Base-by-base conservation (phyloP, 2,329 filamentous ascomycete genomes). In the Alternaria consortialis region DNA sequence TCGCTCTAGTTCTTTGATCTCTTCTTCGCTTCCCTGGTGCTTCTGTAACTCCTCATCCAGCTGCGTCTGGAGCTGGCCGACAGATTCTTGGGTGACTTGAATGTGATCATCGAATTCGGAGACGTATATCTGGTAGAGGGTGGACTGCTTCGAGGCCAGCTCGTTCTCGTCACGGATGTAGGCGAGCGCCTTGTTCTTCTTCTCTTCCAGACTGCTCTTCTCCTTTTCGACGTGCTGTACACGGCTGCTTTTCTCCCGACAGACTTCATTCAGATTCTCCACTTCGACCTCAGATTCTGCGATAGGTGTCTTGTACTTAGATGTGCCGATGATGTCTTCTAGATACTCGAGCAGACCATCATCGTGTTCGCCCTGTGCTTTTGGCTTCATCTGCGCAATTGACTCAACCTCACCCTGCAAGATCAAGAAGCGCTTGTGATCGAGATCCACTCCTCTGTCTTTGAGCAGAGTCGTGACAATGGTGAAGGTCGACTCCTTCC, bases 191-290 rank as follows among this genome's bases (percentile, higher is more conserved):
- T 94, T 93, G 75, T 98, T 90, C 81, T 99, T 99, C 84, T 97
- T 98, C 78, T 97, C 94, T 74, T 97, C 95, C 2, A 99, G 86
- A 48, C 89, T 85, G 67, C 91, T 92, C 84, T 93, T 97, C 80
- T 99, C 95, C 79, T 97, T 99, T 78, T 99, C 95, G 1, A 99
- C 95, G 73, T 97, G 94, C 80, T 98, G 93, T 1, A 99, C 95
- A 64, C 96, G 91, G 36, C 89, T 91, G 69, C 91, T 97, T 84
- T 99, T 99, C 79, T 99, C 95, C 71, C 93, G 85, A 75, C 95
- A 99, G 2, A 97, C 88, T 72, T 99, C 95, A 75, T 99, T 99
- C 56, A 98, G 86, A 1, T 88, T 89, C 79, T 99, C 95, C 0
- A 97, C 92, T 78, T 98, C 92, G 1, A 90, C 82, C 0, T 93